Evolutionary conservation across 331 rosid species (phyloP), one percentile per base, ranked within the genome.

Genomic region (Cydonia oblonga): DNA sequence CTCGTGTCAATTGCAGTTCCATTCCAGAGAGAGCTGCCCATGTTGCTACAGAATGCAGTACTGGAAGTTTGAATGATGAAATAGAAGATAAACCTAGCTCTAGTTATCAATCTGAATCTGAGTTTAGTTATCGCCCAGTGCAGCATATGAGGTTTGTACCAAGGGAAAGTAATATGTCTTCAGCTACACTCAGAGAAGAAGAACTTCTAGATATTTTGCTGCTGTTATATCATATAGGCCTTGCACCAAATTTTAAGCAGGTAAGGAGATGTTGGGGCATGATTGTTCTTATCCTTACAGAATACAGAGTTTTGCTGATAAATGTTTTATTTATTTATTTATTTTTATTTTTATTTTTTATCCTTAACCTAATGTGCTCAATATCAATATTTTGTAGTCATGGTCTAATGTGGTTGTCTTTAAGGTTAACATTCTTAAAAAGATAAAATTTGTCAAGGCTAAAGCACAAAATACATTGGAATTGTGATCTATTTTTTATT

Each of bases 231-330:
- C 90, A 90, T 74, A 80, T 87, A 75, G 98, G 98, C 69, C 92
- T 90, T 81, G 91, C 96, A 7, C 88, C 95, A 5, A 91, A 89
- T 80, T 93, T 90, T 85, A 90, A 87, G 90, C 96, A 86, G 97
- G 98, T 93, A 79, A 83, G 80, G 51, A 44, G 40, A 75, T 40
- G 19, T 11, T 49, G 24, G 38, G 68, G 40, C 51, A 67, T 19
- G 44, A 23, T 23, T 24, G 22, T 35, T 29, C 46, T 52, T 40
- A 16, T 54, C 26, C 20, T 42, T 33, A 12, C 28, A 28, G 54
- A 57, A 35, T 77, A 28, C 30, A 2, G 5, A 61, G 19, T 23
- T 22, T 29, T 28, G 15, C n/a, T 19, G 24, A 22, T 68, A 35
- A 24, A 16, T 57, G 5, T 32, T 28, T 28, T n/a, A n/a, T 25